Base-by-base conservation (phyloP, 345 rosid genomes). In the Eucalyptus marginata region DNA sequence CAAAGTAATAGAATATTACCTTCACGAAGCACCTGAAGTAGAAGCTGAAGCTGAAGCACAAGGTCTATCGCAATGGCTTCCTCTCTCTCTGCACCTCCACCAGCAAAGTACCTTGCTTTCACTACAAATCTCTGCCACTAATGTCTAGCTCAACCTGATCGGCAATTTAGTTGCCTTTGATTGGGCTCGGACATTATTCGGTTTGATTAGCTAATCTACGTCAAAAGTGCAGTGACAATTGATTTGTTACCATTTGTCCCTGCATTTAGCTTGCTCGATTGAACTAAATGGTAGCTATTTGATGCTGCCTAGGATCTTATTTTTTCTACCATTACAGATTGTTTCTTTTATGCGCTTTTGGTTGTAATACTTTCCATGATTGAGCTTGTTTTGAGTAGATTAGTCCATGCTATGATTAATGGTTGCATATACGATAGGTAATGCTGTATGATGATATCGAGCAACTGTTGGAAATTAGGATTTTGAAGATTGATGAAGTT, bases 51-150 rank as follows among this genome's bases (percentile, higher is more conserved):
- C 27, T 24, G 93, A 96, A 51, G 94, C 90, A 96, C 80, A 96
- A 97, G 89, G 93, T 93, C 87, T 96, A 94, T 87, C 96, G 95
- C 86, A 98, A 96, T 89, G 99, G 98, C 86, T 93, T 94, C 92
- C 86, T 96, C 31, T 94, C 94, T 87, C 91, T 94, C 54, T 91
- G 92, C 58, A 58, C 90, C 92, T 50, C 94, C 87, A 88, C 92
- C 84, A 90, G 89, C 92, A 95, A 96, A 96, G 99, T 95, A 59
- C 29, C 17, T 79, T 50, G 8, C 22, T 12, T 27, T 62, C 33
- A n/a, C 68, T 29, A 27, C 68, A 27, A 27, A 62, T 62, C 16
- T 13, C 29, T 16, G 3, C 76, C 89, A 31, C 7, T 15, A 6
- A 62, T 12, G 68, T 62, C 31, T n/a, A 62, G 7, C 68, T 62